phyloP scores from a whole-genome alignment of 106 monocot species.

The Dioscorea dumetorum region DNA sequence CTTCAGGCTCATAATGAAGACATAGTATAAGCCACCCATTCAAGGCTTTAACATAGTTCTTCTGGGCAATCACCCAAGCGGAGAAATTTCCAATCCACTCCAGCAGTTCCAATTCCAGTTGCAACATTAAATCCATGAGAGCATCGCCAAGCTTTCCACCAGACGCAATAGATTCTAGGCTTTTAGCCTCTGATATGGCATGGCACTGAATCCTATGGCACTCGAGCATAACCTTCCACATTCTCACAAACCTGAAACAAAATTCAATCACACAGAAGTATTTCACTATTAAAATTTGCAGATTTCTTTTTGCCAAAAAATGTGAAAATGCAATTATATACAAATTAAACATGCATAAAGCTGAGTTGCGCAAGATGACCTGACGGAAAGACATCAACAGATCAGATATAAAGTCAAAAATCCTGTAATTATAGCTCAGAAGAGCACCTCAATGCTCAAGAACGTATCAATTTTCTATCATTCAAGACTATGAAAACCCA shows the following conservation, averaged over 20 bases:
- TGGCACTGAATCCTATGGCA: slow-evolving; percentile 35
- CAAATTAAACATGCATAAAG: no score
- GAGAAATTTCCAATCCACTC: slow-evolving; percentile 28
- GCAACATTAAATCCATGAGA: slow-evolving; percentile 19
- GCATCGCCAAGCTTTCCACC: slow-evolving; percentile 19
- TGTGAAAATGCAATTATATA: no score
- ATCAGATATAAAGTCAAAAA: no score
- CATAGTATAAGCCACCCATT: slow-evolving; percentile 36
- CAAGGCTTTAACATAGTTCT: slow-evolving; percentile 22
- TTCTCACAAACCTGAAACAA: slow-evolving; percentile 24
- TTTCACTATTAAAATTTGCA: not conserved
- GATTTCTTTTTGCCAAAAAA: not conserved
- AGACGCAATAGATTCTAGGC: slow-evolving; percentile 22
- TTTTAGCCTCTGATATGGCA: slow-evolving; percentile 36
- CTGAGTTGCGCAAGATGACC: no score
- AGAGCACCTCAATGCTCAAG: no score
- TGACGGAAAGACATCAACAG: no score
- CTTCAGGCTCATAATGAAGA: slow-evolving; percentile 29
- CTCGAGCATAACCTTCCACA: slow-evolving; percentile 36
- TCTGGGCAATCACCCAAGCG: slow-evolving; percentile 29
- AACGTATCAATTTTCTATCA: no score
- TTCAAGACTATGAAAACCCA: no score
- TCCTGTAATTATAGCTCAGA: no score
- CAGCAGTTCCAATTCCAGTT: slow-evolving; percentile 24
- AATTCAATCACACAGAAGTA: not conserved